phyloP scores from a whole-genome alignment of 208 protist genomes.

The Leishmania turanica region DNA sequence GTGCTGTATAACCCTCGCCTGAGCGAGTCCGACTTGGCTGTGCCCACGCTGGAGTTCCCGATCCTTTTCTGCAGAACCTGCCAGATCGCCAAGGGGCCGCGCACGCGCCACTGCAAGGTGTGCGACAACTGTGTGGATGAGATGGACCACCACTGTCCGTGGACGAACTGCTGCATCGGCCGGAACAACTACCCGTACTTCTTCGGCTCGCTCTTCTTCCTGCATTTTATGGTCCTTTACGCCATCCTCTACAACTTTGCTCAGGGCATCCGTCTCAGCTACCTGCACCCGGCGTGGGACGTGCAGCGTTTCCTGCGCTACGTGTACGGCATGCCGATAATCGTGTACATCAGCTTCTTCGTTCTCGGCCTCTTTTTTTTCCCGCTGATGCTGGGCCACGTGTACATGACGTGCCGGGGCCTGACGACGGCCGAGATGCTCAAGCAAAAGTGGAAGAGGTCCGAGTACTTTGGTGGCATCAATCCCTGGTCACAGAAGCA shows the following conservation, averaged over 20 bases:
- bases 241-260: slow-evolving; percentile 39
- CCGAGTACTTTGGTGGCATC: slow-evolving; percentile 43
- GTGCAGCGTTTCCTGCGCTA: slow-evolving; percentile 18
- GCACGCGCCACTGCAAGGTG: slow-evolving; percentile 62
- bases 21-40: slow-evolving; percentile 31
- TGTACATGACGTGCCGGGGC: slow-evolving; percentile 43
- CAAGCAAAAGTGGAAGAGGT: slow-evolving; percentile 31
- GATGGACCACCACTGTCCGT: slow-evolving; percentile 73
- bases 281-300: slow-evolving; percentile 25
- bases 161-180: slow-evolving; percentile 70
- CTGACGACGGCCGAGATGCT: slow-evolving; percentile 52
- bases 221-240: slow-evolving; percentile 49
- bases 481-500: slow-evolving; percentile 53
- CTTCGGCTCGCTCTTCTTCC: slow-evolving; percentile 31
- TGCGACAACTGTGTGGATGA: slow-evolving; percentile 68
- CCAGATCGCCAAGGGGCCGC: slow-evolving; percentile 45
- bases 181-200: slow-evolving; percentile 68
- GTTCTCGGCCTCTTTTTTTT: slow-evolving; percentile 47
- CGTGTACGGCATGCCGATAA: slow-evolving; percentile 35
- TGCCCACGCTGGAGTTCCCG: slow-evolving; percentile 42
- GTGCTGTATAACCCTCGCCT: slow-evolving; percentile 33
- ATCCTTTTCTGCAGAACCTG: slow-evolving; percentile 63
- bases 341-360: slow-evolving; percentile 44
- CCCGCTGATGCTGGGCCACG: slow-evolving; percentile 36
- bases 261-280: slow-evolving; percentile 31